Evolutionary conservation across 2,329 filamentous ascomycete species (phyloP).

Genomic region (Penicillium frequentans): DNA sequence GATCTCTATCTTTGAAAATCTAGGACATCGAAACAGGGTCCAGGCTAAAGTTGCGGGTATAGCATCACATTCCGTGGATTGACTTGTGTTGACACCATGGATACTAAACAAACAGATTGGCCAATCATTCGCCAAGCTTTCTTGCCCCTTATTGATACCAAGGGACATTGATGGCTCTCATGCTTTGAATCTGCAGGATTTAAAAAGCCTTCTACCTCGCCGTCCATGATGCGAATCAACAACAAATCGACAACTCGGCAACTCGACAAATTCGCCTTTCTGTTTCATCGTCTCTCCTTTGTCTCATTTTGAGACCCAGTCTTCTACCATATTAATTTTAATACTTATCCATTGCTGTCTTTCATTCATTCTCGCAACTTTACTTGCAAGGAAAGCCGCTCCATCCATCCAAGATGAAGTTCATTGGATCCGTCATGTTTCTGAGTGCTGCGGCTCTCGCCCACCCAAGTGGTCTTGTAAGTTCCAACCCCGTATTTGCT

Average conservation of each 20-base stretch:
- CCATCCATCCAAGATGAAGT: constrained; percentile 19
- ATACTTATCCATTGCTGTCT: constrained; percentile 11
- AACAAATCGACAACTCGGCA: background rate
- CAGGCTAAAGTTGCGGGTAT: background rate
- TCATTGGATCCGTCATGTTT: constrained; percentile 30
- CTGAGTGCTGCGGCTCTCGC: constrained; percentile 41
- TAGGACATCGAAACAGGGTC: background rate
- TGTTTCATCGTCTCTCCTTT: constrained; percentile 1
- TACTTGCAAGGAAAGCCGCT: background rate
- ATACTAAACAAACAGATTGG: background rate
- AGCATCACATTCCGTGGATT: background rate
- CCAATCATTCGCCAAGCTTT: background rate
- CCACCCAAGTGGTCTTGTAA: constrained; percentile 43
- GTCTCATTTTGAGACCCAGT: background rate
- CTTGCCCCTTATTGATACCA: background rate
- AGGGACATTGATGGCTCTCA: background rate
- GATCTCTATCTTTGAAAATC: background rate
- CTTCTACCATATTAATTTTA: background rate
- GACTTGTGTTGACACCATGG: background rate
- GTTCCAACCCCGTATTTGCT: constrained; percentile 18
- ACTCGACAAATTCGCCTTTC: constrained; percentile 5
- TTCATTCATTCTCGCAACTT: constrained; percentile 14
- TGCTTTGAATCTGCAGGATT: background rate
- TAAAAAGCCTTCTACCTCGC: background rate
- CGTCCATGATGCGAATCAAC: background rate